Evolutionary conservation across 2,329 filamentous ascomycete species (phyloP), one percentile per base, ranked within the genome.

Genomic region (Colletotrichum liaoningense): DNA sequence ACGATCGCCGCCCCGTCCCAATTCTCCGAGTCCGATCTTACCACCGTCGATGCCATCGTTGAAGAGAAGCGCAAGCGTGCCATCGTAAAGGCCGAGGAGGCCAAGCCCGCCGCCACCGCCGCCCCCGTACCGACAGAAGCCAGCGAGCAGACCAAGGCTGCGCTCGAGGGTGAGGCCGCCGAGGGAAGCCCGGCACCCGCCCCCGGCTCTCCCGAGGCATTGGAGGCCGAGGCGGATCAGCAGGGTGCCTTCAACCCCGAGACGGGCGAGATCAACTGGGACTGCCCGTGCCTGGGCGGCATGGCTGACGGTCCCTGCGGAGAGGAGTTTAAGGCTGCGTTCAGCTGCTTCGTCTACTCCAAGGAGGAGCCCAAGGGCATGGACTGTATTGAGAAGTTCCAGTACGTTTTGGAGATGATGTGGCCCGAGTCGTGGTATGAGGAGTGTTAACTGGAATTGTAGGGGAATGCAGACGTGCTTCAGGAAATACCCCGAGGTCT

Each of bases 221-320:
- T 97, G 16, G 93, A 98, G 82, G 91, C 94, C 73, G 95, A 98
- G 83, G 95, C 95, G 6, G 90, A 86, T 74, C 92, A 96, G 81
- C 92, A 98, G 84, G 97, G 95, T 69, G 97, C 97, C 1, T 99
- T 98, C 87, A 97, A 99, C 84, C 95, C 95, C 3, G 97, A 98
- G 86, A 99, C 97, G 11, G 97, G 97, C 78, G 97, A 99, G 89
- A 99, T 99, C 85, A 99, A 99, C 88, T 99, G 97, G 97, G 97
- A 98, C 82, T 99, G 97, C 84, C 97, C 97, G 19, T 99, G 97
- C 83, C 87, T 99, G 42, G 97, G 97, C 62, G 97, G 97, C 66
- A 99, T 99, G 97, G 97, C 97, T 8, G 86, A 98, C 80, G 97
- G 97, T 0, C 97, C 97, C 67, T 99, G 97, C 81, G 97, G 97